Base-by-base conservation (phyloP, 2,329 filamentous ascomycete species). In the Arthrobotrys conoides region DNA sequence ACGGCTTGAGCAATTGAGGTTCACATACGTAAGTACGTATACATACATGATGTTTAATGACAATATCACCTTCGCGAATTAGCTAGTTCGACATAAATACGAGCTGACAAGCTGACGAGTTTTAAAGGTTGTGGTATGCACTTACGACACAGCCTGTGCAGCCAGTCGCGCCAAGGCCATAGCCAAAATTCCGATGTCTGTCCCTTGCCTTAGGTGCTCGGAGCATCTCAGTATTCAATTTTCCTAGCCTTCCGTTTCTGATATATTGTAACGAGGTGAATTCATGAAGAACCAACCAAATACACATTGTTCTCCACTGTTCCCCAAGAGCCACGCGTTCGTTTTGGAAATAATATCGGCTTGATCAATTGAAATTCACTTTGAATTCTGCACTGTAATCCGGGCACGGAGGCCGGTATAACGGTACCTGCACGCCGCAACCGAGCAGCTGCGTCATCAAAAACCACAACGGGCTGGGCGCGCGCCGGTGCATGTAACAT, bases 371-470 rank as follows among this genome's bases (percentile, higher is more conserved):
- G 27, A 30, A 6, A 6, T 30, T 6, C 27, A 30, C 27, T n/a
- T n/a, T 30, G 27, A 46, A n/a, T 20, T 20, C 4, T 46, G 8
- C 44, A 46, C 5, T 18, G 33, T 33, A 55, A 55, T n/a, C 16
- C 51, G 18, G 51, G 27, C 10, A 22, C 51, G 27, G 27, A 20
- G 6, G 16, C 5, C 6, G 27, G 18, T 38, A 59, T 12, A 38
- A 59, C 16, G 30, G 22, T 30, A 30, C 18, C n/a, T 65, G 46
- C 48, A 57, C 24, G 55, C 20, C 38, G 38, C 44, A 59, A 41
- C 70, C 61, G 57, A 64, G 27, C 38, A 30, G 16, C 49, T 66
- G 70, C 70, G 61, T 73, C 70, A 66, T 66, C 65, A 61, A 33
- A 48, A 3, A 22, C 46, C 70, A 66, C 16, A 44, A 48, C 33